Base-by-base conservation (phyloP, 1,284 basidiomycete genomes). In the Irpex sp. region DNA sequence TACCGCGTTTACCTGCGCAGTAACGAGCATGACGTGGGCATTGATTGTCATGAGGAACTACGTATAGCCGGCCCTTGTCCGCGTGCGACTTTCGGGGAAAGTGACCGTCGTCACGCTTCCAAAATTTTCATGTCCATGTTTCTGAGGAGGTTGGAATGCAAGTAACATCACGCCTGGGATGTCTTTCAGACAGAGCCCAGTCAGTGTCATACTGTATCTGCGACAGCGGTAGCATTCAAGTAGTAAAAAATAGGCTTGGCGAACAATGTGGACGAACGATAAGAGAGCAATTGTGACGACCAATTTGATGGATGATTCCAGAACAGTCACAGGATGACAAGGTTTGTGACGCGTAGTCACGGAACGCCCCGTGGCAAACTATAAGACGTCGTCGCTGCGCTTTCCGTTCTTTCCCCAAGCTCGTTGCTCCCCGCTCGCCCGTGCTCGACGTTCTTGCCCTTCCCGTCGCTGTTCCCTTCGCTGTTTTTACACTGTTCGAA, bases 341-440 rank as follows among this genome's bases (percentile, higher is more conserved):
- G 31, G 62, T 63, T 49, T 59, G 62, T 62, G 57, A 62, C 57
- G 13, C 55, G 34, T 56, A 57, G 51, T 57, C 56, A 56, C 55
- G 64, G 58, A 19, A 34, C n/a, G 4, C 11, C 34, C 64, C 64
- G 64, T 21, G 19, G 8, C 54, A 17, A 21, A 44, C 15, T 65
- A 65, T 65, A 65, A 65, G 64, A 60, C 60, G 47, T 21, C 6
- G 58, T 62, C 37, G 58, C 51, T 26, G 17, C 36, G 15, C n/a
- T 38, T 58, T 57, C 52, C 61, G 26, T 44, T 44, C 40, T 44
- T 31, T 38, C 59, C 65, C 63, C 62, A 63, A 58, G 62, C 57
- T 64, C 62, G 62, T 59, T 63, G 64, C 51, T 64, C 62, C 59
- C 63, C 65, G 40, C 55, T 58, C 58, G 44, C 61, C 54, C 40